Base-by-base conservation (phyloP, 2,329 filamentous ascomycete species). In the Ceratocystis eucalypticola region DNA sequence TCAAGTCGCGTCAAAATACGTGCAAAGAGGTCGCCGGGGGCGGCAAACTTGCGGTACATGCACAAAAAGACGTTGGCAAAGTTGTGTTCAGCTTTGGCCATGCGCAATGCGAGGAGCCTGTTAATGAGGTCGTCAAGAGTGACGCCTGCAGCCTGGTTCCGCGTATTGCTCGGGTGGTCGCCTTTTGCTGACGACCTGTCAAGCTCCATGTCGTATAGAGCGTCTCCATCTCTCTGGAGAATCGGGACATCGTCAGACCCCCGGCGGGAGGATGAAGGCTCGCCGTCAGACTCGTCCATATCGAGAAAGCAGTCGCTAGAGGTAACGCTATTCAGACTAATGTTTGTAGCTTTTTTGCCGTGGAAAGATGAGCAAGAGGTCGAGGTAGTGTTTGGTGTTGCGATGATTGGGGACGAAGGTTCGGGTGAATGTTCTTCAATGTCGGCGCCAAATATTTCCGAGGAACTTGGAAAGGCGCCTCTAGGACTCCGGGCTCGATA, bases 1-100 rank as follows among this genome's bases (percentile, higher is more conserved):
- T 96, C 88, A 68, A 96, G 84, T 48, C 88, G 86, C 67, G 86
- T 81, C 50, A 96, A 80, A 57, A 97, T 88, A 6, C 89, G 86
- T 50, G 86, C 82, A 64, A 97, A 84, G 3, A 99, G 80, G 70
- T 88, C 83, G 8, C 83, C 82, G 0, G 94, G 94, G 1, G 92
- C 84, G 3, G 91, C 88, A 73, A 99, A 97, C 74, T 94, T 95
- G 69, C 94, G 88, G 76, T 97, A 97, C 15, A 97, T 79, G 70
- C 93, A 96, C 37, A 97, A 80, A 72, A 97, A 97, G 20, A 96
- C 86, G 57, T 91, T 85, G 1, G 84, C 83, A 73, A 96, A 99
- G 74, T 96, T 96, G 67, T 84, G 82, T 73, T 97, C 94, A n/a
- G 87, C 82, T 72, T 90, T 91, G 33, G 89, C 91, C 77, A 93